These are phyloP conservation scores for Sparassis latifolia DNA, from an alignment of 1,284 basidiomycete genomes.

Conservation along the genomic window DNA sequence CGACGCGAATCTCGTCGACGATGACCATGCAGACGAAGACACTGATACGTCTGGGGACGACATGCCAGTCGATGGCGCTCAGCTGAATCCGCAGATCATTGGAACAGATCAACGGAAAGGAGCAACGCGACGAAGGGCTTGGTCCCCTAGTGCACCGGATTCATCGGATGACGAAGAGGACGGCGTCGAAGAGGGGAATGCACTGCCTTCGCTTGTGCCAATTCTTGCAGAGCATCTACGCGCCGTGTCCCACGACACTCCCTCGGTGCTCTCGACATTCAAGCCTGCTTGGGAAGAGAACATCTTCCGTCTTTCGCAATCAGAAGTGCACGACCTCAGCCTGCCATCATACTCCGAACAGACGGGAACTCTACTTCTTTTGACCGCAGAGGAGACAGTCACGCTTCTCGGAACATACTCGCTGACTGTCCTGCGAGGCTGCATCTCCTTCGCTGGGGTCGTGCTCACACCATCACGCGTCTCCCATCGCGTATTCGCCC, in stretches of 20 bases:
- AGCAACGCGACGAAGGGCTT: constrained; percentile 27
- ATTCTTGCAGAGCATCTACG: background rate
- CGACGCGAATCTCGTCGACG: constrained; percentile 33
- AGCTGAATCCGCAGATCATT: background rate
- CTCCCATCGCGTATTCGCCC: constrained; percentile 52
- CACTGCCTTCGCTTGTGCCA: background rate
- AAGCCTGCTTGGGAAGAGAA: constrained; percentile 37
- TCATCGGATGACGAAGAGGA: constrained; percentile 52
- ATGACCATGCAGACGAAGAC: constrained; percentile 24
- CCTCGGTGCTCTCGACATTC: constrained; percentile 37
- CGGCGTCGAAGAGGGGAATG: constrained; percentile 19
- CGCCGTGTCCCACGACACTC: constrained; percentile 1
- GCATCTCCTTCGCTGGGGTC: constrained; percentile 45
- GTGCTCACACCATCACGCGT: constrained; percentile 34
- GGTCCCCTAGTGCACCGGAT: constrained; percentile 51
- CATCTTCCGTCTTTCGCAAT: constrained; percentile 34
- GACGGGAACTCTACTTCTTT: constrained; percentile 31
- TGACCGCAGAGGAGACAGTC: constrained; percentile 41
- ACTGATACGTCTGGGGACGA: constrained; percentile 16
- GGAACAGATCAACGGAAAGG: background rate
- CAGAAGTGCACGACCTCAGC: constrained; percentile 29
- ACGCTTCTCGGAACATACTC: constrained; percentile 54
- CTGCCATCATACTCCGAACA: constrained; percentile 3
- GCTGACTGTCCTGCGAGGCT: constrained; percentile 50
- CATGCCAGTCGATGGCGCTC: constrained; percentile 26